phyloP scores from a whole-genome alignment of 140 eudicot genomes.

The Cichorium intybus region DNA sequence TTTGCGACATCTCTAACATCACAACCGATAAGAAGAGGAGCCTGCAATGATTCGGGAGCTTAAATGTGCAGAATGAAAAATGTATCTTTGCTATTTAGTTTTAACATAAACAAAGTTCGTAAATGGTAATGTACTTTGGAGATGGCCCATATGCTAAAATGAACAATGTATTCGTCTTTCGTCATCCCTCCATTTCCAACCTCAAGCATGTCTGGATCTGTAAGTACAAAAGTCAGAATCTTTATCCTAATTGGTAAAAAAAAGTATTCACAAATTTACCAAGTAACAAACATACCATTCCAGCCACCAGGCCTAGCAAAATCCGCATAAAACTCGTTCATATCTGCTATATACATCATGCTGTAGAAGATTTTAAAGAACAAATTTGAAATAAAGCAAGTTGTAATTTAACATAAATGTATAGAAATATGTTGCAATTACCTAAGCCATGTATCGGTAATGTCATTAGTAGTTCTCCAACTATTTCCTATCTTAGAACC shows the following conservation, averaged over 20 bases:
- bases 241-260: background rate
- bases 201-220: constrained; percentile 99
- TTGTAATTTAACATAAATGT: background rate
- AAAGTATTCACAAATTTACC: background rate
- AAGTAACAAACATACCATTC: constrained; percentile 63
- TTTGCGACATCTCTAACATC: constrained; percentile 58
- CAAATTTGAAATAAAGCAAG: background rate
- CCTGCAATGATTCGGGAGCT: constrained; percentile 37
- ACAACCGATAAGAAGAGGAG: constrained; percentile 89
- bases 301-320: constrained; percentile 96
- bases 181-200: constrained; percentile 97
- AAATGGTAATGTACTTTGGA: constrained; percentile 53
- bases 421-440: constrained; percentile 12
- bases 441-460: constrained; percentile 70
- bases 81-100: background rate
- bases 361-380: constrained; percentile 35
- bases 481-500: constrained; percentile 74
- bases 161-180: constrained; percentile 65
- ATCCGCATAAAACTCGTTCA: constrained; percentile 80
- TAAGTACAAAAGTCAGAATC: background rate
- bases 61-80: background rate
- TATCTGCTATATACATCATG: constrained; percentile 79
- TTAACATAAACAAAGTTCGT: background rate
- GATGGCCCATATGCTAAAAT: constrained; percentile 92
- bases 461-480: constrained; percentile 93